Evolutionary conservation across 2,329 filamentous ascomycete species (phyloP), one percentile per base, ranked within the genome.

Genomic region (Trichoderma brevicompactum): DNA sequence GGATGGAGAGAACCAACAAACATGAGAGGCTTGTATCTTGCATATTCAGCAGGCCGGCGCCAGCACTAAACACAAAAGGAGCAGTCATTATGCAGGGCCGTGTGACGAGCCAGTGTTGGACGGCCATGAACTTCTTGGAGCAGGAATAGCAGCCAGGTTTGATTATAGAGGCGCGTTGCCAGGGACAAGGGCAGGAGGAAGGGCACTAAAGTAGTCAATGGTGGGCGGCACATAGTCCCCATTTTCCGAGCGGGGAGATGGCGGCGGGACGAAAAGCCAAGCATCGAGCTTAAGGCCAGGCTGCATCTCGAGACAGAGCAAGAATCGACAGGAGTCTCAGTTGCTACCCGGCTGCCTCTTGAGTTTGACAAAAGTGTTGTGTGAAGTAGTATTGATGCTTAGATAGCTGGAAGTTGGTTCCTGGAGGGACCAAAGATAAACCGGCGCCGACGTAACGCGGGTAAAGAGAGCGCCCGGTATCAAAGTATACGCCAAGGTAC

Each of bases 171-270:
- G 56, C 44, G 56, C 44, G 23, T 43, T 17, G 46, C 7, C 58
- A 62, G 48, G 58, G 58, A 52, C 58, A 36, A 53, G 58, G 58
- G 58, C 38, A 41, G 38, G 19, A 53, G 17, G 38, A 50, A 49
- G 44, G 15, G 19, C 13, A 7, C 56, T 41, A 41, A n/a, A 41
- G 19, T 28, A 36, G 46, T 13, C 15, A 23, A 19, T 41, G 44
- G 44, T 12, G 44, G 56, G 55, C 12, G 32, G 32, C 5, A 28
- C 23, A 28, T 28, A 34, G 17, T 34, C 32, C 44, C 28, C n/a
- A 23, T 15, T 43, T 28, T 19, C 10, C 15, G 36, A 19, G 58
- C 46, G 58, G 58, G 58, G 48, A 34, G 23, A 34, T 38, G 56
- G 10, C 36, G 53, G 58, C 46, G 58, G 46, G 48, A 50, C 48